These are phyloP conservation scores for Phalaenopsis aphrodite DNA, from an alignment of 106 monocot genomes.

Conservation along the genomic window DNA sequence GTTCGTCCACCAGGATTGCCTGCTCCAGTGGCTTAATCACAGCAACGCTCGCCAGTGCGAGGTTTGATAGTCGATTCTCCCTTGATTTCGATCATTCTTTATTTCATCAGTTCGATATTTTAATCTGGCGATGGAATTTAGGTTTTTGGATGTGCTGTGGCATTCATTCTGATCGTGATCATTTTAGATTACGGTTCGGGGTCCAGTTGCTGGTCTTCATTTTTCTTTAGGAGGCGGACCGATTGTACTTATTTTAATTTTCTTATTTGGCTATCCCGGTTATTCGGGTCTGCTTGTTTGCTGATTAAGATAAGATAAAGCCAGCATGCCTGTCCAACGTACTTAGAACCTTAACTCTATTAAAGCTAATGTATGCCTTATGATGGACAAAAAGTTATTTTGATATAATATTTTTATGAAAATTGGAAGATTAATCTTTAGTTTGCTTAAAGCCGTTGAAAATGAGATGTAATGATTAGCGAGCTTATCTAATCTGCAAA, in stretches of 20 bases:
- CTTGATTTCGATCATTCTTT: not conserved
- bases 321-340: not conserved
- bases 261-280: not conserved
- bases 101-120: not conserved
- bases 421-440: not conserved
- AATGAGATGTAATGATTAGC: not conserved
- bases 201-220: not conserved
- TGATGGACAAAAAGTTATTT: not conserved
- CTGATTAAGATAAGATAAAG: not conserved
- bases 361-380: not conserved
- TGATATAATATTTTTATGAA: not conserved
- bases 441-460: not conserved
- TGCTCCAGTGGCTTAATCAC: conserved; percentile 97
- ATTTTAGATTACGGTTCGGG: not conserved
- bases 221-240: not conserved
- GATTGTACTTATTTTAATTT: not conserved
- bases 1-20: conserved; percentile 98
- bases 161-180: not conserved
- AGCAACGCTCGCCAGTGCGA: conserved; percentile 99
- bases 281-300: not conserved
- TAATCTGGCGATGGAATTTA: not conserved
- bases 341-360: not conserved
- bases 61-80: conserved; percentile 30
- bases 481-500: not conserved
- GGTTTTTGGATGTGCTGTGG: not conserved